Conservation (phyloP, 768 basidiomycete genomes). For the Russula olivacea region DNA sequence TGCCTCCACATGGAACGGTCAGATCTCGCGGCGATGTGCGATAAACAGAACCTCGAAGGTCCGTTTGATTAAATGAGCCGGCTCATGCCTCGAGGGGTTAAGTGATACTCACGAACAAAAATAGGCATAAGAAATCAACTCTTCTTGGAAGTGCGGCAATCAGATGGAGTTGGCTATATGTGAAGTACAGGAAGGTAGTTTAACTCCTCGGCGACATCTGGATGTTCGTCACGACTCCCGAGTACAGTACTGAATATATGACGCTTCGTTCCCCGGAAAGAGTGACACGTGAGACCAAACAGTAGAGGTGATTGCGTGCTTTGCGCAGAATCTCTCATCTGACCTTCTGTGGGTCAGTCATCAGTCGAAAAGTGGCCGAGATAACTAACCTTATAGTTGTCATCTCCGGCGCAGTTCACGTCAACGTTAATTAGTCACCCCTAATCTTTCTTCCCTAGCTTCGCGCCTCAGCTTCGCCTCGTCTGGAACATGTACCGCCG, state of each 20-base stretch:
- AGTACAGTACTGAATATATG: neutral
- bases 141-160: neutral
- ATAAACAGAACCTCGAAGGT: slow-evolving; percentile 64
- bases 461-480: slow-evolving; percentile 35
- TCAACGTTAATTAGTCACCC: slow-evolving; percentile 16
- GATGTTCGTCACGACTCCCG: neutral
- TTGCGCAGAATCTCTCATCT: neutral
- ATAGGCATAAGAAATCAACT: slow-evolving; percentile 12
- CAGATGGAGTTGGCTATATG: neutral
- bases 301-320: neutral
- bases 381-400: neutral
- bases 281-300: neutral
- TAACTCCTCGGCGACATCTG: neutral
- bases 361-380: neutral
- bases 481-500: slow-evolving; percentile 27
- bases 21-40: slow-evolving; percentile 73
- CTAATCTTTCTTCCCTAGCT: slow-evolving; percentile 34
- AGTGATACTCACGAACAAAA: neutral
- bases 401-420: neutral
- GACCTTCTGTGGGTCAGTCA: neutral
- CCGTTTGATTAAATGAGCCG: slow-evolving; percentile 21
- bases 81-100: neutral
- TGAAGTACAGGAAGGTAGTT: neutral
- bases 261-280: neutral
- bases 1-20: slow-evolving; percentile 74